Conservation (phyloP, 2,329 filamentous ascomycete species). For the Chaetomium globosum region DNA sequence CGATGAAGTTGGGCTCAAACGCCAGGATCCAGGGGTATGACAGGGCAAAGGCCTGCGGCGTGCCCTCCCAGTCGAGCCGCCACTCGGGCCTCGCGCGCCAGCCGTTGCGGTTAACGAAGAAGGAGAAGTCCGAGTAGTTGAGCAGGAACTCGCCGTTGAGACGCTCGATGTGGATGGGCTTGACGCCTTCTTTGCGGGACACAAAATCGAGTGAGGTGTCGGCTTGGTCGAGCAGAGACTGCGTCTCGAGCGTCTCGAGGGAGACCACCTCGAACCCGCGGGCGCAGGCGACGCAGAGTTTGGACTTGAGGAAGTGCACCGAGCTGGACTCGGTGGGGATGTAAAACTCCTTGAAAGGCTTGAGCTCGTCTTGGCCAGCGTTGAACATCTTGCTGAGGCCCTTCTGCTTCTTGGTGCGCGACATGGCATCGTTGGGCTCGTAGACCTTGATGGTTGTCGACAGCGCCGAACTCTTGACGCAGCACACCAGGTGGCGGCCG, state of each 20-base stretch:
- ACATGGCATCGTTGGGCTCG: slow-evolving; percentile 93
- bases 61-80: slow-evolving; percentile 97
- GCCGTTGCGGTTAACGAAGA: slow-evolving; percentile 98
- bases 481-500: slow-evolving; percentile 91
- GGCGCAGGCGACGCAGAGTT: slow-evolving; percentile 93
- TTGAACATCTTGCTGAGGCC: slow-evolving; percentile 96
- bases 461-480: slow-evolving; percentile 89
- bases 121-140: slow-evolving; percentile 98
- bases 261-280: slow-evolving; percentile 97
- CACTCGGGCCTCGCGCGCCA: slow-evolving; percentile 96
- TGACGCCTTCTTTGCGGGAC: slow-evolving; percentile 86
- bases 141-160: slow-evolving; percentile 96
- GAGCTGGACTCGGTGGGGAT: slow-evolving; percentile 98
- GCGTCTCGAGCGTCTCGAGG: slow-evolving; percentile 95
- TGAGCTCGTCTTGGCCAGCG: slow-evolving; percentile 87
- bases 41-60: slow-evolving; percentile 86
- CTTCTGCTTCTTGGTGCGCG: slow-evolving; percentile 92
- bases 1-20: slow-evolving; percentile 96
- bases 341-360: slow-evolving; percentile 98
- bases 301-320: slow-evolving; percentile 95
- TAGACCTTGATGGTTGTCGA: slow-evolving; percentile 99
- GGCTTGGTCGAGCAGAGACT: slow-evolving; percentile 93
- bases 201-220: slow-evolving; percentile 98
- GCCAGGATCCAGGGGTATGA: slow-evolving; percentile 97
- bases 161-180: slow-evolving; percentile 95